Percentiles rank a stretch among this genome's conserved stretches.
Evolutionary conservation across 371 early-diverging fungal genomes (phyloP).

Genomic region (Fennellomyces sp.): DNA sequence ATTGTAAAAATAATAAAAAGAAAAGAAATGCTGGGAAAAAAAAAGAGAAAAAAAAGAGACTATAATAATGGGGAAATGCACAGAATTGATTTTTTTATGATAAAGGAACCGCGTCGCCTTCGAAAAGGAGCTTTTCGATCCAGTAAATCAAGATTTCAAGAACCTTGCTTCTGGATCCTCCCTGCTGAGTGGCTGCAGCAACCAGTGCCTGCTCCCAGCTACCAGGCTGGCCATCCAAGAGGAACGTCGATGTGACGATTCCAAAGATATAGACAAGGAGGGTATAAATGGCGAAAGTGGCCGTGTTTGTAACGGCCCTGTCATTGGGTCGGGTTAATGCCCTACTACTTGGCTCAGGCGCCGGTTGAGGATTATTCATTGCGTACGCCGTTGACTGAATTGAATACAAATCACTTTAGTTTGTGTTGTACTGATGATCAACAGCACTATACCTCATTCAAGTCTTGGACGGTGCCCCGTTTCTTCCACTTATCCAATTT

Average conservation of each 20-base stretch:
- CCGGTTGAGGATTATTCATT: neutral
- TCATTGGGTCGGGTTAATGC: slow-evolving; percentile 27
- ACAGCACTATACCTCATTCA: slow-evolving; percentile 47
- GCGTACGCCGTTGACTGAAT: slow-evolving; percentile 14
- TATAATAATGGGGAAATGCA: neutral
- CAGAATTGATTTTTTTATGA: slow-evolving; percentile 12
- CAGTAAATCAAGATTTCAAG: slow-evolving; percentile 50
- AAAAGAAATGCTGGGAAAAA: neutral
- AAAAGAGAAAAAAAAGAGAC: neutral
- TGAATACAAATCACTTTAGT: neutral
- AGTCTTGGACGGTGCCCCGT: slow-evolving; percentile 33
- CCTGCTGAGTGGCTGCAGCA: slow-evolving; percentile 38
- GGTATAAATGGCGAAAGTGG: slow-evolving; percentile 59
- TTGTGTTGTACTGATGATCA: no score
- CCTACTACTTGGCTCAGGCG: neutral
- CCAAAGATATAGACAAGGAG: slow-evolving; percentile 58
- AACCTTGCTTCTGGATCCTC: slow-evolving; percentile 40
- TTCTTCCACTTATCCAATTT: slow-evolving; percentile 30
- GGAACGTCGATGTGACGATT: slow-evolving; percentile 56
- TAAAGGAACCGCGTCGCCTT: slow-evolving; percentile 43
- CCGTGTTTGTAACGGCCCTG: slow-evolving; percentile 49
- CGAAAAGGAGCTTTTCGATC: slow-evolving; percentile 51
- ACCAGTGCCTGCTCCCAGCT: slow-evolving; percentile 39
- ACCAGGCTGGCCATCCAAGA: slow-evolving; percentile 41
- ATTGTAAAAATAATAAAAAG: neutral